Conservation (phyloP, 495 filamentous ascomycete genomes). For the Copromyces sp. region DNA sequence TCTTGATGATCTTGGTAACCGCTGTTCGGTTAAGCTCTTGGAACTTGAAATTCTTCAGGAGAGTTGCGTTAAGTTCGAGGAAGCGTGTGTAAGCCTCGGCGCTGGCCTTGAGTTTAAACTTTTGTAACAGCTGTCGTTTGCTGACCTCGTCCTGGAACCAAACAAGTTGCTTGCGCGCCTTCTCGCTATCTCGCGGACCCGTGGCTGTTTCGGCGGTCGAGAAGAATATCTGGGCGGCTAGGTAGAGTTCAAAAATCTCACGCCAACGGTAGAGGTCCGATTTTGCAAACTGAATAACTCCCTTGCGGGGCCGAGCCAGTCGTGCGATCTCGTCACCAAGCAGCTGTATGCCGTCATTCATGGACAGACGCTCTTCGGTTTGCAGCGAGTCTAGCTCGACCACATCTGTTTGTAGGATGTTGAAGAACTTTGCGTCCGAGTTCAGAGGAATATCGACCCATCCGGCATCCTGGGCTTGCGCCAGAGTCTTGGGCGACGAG, state of each 20-base stretch:
- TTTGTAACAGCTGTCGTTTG: slow-evolving; percentile 37
- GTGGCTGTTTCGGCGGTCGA: slow-evolving; percentile 51
- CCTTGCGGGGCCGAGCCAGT: slow-evolving; percentile 43
- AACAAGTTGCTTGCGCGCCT: slow-evolving; percentile 43
- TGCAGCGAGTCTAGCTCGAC: slow-evolving; percentile 50
- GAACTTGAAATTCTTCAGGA: slow-evolving; percentile 58
- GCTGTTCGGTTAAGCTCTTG: slow-evolving; percentile 63
- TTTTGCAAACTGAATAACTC: slow-evolving; percentile 34
- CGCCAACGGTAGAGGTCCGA: slow-evolving; percentile 65
- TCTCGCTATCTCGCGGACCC: slow-evolving; percentile 43
- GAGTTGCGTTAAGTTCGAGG: slow-evolving; percentile 50
- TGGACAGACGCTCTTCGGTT: slow-evolving; percentile 40
- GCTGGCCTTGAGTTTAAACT: slow-evolving; percentile 51
- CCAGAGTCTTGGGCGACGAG: not conserved
- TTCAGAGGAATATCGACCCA: slow-evolving; percentile 55
- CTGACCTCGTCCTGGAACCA: slow-evolving; percentile 50
- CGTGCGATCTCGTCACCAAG: slow-evolving; percentile 47
- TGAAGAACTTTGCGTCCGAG: slow-evolving; percentile 60
- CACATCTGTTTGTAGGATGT: slow-evolving; percentile 51
- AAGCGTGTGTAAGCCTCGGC: slow-evolving; percentile 48
- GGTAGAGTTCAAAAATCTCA: slow-evolving; percentile 60
- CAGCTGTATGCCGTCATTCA: slow-evolving; percentile 42
- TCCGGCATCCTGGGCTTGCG: slow-evolving; percentile 8
- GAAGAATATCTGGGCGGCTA: slow-evolving; percentile 64
- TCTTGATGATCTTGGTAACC: slow-evolving; percentile 68